Evolutionary conservation across 2,329 filamentous ascomycete species (phyloP).

Genomic region (Pseudogymnoascus sp.): DNA sequence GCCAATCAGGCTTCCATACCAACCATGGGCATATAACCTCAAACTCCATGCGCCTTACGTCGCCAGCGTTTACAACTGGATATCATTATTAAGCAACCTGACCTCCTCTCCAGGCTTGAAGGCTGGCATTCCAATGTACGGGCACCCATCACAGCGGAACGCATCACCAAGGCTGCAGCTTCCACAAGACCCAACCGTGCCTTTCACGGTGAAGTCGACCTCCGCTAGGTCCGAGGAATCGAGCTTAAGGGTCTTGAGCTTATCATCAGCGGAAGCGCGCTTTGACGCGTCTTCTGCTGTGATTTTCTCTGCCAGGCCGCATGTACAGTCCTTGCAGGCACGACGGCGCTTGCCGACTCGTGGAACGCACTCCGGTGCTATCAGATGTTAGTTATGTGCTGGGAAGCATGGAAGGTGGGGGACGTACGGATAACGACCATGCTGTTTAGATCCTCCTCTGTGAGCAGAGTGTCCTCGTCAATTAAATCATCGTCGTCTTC

Average conservation of each 20-base stretch:
- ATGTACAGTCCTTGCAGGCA: constrained; percentile 97
- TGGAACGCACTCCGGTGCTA: constrained; percentile 78
- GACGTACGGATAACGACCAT: constrained; percentile 73
- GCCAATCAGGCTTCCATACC: constrained; percentile 8
- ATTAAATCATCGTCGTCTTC: constrained; percentile 74
- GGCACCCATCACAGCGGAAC: constrained; percentile 66
- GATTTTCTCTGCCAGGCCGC: constrained; percentile 76
- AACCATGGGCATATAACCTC: background rate
- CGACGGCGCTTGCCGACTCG: constrained; percentile 81
- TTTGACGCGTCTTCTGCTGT: constrained; percentile 73
- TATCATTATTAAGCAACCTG: constrained; percentile 71
- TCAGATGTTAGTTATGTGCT: constrained; percentile 13
- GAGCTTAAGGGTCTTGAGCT: constrained; percentile 60
- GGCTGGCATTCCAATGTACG: constrained; percentile 84
- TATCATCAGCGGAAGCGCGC: constrained; percentile 53
- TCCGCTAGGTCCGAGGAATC: constrained; percentile 73
- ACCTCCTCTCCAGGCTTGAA: constrained; percentile 98
- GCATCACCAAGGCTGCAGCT: constrained; percentile 93
- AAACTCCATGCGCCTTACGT: constrained; percentile 6
- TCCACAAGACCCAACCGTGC: constrained; percentile 89
- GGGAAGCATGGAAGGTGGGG: background rate
- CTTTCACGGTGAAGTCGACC: constrained; percentile 94
- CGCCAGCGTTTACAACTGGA: constrained; percentile 58
- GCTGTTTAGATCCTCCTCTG: constrained; percentile 71
- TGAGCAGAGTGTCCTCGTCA: constrained; percentile 80